Base-by-base conservation (phyloP, 2,329 filamentous ascomycete species). In the Epichloe gansuensis region DNA sequence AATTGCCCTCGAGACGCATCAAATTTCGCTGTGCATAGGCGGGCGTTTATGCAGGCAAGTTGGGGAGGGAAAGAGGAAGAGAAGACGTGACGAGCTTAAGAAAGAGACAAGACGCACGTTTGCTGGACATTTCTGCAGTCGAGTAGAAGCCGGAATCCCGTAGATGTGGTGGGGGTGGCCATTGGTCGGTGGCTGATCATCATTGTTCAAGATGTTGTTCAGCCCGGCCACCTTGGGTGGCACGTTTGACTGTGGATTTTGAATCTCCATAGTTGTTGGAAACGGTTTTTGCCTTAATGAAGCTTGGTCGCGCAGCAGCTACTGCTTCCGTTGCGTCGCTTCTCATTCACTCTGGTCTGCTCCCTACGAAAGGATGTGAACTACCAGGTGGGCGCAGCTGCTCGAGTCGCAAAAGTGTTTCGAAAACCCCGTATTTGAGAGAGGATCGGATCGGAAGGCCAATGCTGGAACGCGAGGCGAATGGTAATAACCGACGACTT, bases 71-170 rank as follows among this genome's bases (percentile, higher is more conserved):
- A 35, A 59, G 52, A 51, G 45, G 23, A 8, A 57, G 46, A 28
- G 8, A 21, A 48, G 47, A 39, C 7, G 15, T 28, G 17, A 11
- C n/a, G 17, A 56, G 51, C 21, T 15, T 3, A n/a, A 23, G 39
- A 48, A 46, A 35, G 21, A 12, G 48, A 7, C 47, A 47, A 47
- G 35, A 64, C 65, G 28, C 68, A 72, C 70, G 70, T 61, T 72
- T 72, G 62, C 70, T 72, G 41, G 70, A 70, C 50, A 66, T 63
- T 59, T 72, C 70, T 46, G 66, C 60, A 44, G 70, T 72, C n/a
- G 70, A 72, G 52, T 72, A 72, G 56, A 72, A 72, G 34, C 70
- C 70, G 46, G 70, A 72, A 48, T 72, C 70, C 54, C 69, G 66
- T 52, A 70, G 60, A 48, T 69, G 67, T 37, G 62, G 63, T 37